Percentiles rank a stretch among this genome's conserved stretches.
phyloP scores from a whole-genome alignment of 371 early-diverging fungal species.

The Ordospora colligata region DNA sequence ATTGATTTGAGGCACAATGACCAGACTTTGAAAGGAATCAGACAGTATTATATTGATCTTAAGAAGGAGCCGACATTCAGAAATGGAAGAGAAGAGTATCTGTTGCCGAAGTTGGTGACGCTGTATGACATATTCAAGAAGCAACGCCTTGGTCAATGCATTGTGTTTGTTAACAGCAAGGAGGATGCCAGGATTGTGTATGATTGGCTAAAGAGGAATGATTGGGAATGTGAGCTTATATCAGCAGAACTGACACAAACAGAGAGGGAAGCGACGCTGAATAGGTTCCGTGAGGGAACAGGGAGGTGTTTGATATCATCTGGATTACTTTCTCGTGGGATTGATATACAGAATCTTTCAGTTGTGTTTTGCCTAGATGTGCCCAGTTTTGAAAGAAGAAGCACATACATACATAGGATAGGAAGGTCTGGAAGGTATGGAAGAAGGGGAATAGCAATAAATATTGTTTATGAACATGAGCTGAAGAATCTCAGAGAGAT shows the following conservation, averaged over 20 bases:
- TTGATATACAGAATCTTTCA: constrained; percentile 97
- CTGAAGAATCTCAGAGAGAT: constrained; percentile 78
- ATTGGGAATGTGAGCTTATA: constrained; percentile 90
- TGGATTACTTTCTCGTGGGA: constrained; percentile 92
- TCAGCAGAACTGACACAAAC: constrained; percentile 93
- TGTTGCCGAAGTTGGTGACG: constrained; percentile 73
- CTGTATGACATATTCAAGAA: constrained; percentile 79
- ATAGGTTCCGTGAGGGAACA: constrained; percentile 75
- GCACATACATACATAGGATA: constrained; percentile 72
- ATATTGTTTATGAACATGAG: constrained; percentile 87
- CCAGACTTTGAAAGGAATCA: constrained; percentile 97
- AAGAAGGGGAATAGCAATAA: constrained; percentile 97
- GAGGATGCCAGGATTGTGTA: constrained; percentile 90
- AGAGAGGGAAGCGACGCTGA: constrained; percentile 87
- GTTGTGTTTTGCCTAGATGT: constrained; percentile 95
- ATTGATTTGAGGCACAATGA: constrained; percentile 98
- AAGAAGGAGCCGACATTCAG: constrained; percentile 65
- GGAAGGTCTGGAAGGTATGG: constrained; percentile 98
- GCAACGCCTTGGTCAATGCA: constrained; percentile 85
- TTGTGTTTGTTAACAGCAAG: constrained; percentile 94
- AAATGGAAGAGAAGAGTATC: constrained; percentile 66
- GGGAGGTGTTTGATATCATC: constrained; percentile 91
- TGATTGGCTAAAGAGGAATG: constrained; percentile 75
- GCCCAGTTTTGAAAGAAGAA: constrained; percentile 83
- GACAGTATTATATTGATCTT: constrained; percentile 92